Base-by-base conservation (phyloP, 805 yeast genomes). In the Candida michaelii region DNA sequence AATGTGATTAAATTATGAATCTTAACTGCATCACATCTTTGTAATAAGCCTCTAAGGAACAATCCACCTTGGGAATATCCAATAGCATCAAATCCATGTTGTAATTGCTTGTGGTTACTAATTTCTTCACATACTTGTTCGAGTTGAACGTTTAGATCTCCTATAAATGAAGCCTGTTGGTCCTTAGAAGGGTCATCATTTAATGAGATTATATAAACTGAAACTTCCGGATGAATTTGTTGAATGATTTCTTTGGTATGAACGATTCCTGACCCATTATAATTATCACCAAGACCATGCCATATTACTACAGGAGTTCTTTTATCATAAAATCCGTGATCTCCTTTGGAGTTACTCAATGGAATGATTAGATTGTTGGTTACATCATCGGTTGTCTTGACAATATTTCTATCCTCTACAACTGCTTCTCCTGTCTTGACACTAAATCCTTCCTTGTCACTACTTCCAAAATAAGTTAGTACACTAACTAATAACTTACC, bases 31-130 rank as follows among this genome's bases (percentile, higher is more conserved):
- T 67, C 59, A 59, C 91, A 86, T 17, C 75, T 60, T 55, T 87
- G 84, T 21, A 79, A 67, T 21, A 83, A 73, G 4, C 82, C 83
- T 35, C 95, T 62, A n/a, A 84, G 63, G 47, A 86, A 80, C n/a
- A 86, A 60, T 0, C 95, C 95, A 30, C 95, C 95, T 56, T 86
- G 95, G 0, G 91, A 84, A 50, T 83, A 82, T 4, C 95, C 95
- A 30, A 86, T 71, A 5, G 82, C 86, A 56, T 84, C 82, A 54
- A 85, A 82, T 0, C 90, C 90, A 25, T 61, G 43, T 1, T 44
- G 30, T 6, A 85, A 62, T 42, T 73, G 77, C 0, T 78, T 63
- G 1, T 76, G 66, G 1, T 50, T 50, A 0, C 56, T 40, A n/a
- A 86, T 55, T 46, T 79, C 77, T 5, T 69, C 69, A 57, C 90